Percentiles rank a stretch among this genome's conserved stretches.
phyloP scores from a whole-genome alignment of 495 filamentous ascomycete genomes.

The Hypoxylon intermedium region DNA sequence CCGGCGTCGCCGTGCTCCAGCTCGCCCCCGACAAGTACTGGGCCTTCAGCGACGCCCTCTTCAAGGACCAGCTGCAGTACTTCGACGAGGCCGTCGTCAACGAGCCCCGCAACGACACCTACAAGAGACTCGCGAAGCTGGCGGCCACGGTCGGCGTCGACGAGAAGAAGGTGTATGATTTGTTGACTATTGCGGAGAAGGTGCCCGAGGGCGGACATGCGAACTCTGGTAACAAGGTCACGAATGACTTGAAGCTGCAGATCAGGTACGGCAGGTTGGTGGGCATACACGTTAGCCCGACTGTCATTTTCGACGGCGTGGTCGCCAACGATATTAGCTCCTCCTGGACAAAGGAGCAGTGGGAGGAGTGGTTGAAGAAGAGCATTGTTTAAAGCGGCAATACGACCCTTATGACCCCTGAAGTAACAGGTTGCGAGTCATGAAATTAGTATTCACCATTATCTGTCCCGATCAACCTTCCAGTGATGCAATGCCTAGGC shows the following conservation, averaged over 20 bases:
- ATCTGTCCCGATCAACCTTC: no score
- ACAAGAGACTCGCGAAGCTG: conserved; percentile 74
- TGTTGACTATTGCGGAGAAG: conserved; percentile 70
- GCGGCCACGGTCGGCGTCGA: conserved; percentile 68
- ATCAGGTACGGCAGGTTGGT: conserved; percentile 79
- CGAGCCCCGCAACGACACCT: conserved; percentile 85
- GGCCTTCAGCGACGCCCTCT: conserved; percentile 75
- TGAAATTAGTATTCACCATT: neutral
- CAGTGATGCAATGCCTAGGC: no score
- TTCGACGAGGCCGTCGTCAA: conserved; percentile 84
- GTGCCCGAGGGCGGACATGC: conserved; percentile 65
- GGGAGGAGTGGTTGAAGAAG: conserved; percentile 83
- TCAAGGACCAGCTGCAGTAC: conserved; percentile 71
- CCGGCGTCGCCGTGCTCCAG: conserved; percentile 76
- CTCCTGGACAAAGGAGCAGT: conserved; percentile 78
- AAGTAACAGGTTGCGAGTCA: neutral
- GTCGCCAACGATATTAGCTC: conserved; percentile 80
- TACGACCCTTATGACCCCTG: neutral
- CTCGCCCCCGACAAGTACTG: conserved; percentile 75
- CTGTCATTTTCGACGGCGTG: conserved; percentile 85
- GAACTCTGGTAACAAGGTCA: conserved; percentile 81
- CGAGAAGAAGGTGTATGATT: conserved; percentile 65
- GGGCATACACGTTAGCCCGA: conserved; percentile 89
- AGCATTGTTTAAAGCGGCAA: conserved; percentile 64
- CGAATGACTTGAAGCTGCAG: conserved; percentile 82